Percentiles rank a stretch among this genome's conserved stretches.
Evolutionary conservation across 1,284 basidiomycete species (phyloP).

Genomic region (Fomitopsis pinicola): DNA sequence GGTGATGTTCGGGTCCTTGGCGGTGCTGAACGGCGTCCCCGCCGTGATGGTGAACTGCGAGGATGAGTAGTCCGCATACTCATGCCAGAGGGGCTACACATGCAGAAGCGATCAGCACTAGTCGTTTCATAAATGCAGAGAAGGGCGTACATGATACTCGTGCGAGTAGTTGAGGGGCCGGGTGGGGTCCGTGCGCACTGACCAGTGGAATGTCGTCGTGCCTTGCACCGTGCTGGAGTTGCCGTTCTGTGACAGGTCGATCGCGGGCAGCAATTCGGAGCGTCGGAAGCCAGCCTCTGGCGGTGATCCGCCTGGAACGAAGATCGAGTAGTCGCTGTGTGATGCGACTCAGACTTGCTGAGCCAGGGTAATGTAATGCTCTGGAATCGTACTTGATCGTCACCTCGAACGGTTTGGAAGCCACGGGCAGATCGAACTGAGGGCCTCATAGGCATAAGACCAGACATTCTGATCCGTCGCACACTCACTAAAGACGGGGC

Average conservation of each 20-base stretch:
- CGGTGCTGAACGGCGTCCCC: not conserved
- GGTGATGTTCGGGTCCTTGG: not conserved
- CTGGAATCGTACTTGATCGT: not conserved
- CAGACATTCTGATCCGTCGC: too few relatives aligned
- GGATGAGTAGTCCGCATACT: not conserved
- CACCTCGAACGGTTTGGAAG: not conserved
- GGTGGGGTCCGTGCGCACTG: not conserved
- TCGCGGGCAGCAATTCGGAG: not conserved
- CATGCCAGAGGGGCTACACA: not conserved
- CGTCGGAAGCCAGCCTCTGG: not conserved
- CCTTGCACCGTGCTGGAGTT: not conserved
- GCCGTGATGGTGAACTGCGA: not conserved
- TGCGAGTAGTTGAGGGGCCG: not conserved
- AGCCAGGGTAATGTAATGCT: not conserved
- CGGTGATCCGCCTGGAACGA: not conserved
- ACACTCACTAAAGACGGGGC: not conserved
- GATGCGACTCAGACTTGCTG: too few relatives aligned
- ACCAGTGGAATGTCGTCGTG: constrained; percentile 1
- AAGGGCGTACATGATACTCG: not conserved
- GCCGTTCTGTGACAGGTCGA: not conserved
- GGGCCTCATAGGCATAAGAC: not conserved
- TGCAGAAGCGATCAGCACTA: not conserved
- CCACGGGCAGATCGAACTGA: not conserved
- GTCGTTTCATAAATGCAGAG: not conserved
- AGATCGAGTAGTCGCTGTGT: not conserved